These are phyloP conservation scores for Sporothrix pseudoabietina DNA, from an alignment of 2,329 filamentous ascomycete genomes.

Conservation along the genomic window DNA sequence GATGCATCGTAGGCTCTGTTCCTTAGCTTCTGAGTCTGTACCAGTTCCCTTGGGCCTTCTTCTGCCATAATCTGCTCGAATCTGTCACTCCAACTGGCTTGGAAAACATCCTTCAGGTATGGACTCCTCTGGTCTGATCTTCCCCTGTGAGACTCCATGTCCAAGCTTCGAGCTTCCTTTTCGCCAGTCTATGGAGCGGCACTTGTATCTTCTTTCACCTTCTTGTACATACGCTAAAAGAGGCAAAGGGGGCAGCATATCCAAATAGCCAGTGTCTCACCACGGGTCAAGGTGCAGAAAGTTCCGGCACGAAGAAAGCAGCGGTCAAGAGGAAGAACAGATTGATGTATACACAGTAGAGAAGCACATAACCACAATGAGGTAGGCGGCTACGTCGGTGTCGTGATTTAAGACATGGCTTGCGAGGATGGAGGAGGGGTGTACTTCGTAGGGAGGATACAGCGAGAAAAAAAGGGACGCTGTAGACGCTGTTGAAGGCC, in stretches of 20 bases:
- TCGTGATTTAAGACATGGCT: constrained; percentile 23
- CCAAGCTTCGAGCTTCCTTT: background rate
- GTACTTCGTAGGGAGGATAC: background rate
- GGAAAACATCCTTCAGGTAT: background rate
- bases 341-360: background rate
- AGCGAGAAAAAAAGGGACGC: background rate
- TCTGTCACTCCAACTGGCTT: background rate
- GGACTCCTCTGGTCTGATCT: background rate
- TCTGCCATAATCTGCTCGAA: background rate
- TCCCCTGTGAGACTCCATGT: background rate
- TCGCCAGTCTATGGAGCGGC: background rate
- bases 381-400: background rate
- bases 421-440: constrained; percentile 5
- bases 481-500: background rate
- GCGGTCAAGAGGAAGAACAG: constrained; percentile 13
- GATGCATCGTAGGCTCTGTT: background rate
- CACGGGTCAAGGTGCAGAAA: background rate
- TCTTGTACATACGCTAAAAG: background rate
- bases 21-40: background rate
- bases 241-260: background rate
- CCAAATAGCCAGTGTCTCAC: constrained; percentile 4
- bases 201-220: background rate
- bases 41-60: background rate
- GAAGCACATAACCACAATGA: background rate
- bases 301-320: background rate